Percentiles rank a stretch among this genome's conserved stretches.
phyloP scores from a whole-genome alignment of 345 rosid species.

The Viola odorata region DNA sequence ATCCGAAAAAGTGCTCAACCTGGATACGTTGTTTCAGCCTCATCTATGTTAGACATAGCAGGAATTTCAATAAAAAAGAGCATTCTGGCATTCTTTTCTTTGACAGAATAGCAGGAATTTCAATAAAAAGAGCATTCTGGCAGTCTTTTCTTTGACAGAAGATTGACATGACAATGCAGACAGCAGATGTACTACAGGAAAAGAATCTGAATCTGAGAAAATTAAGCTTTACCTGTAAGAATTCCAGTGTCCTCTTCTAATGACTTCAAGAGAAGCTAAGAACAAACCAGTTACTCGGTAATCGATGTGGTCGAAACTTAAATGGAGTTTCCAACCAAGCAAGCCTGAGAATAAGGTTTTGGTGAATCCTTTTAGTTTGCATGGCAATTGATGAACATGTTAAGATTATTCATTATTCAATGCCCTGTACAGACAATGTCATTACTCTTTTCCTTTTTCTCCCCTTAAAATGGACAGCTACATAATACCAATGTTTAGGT shows the following conservation, averaged over 20 bases:
- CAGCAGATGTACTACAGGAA: background rate
- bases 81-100: too few relatives aligned
- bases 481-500: slow-evolving; percentile 32
- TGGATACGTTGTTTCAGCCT: too few relatives aligned
- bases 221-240: slow-evolving; percentile 77
- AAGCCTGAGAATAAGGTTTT: slow-evolving; percentile 81
- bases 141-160: background rate
- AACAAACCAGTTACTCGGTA: slow-evolving; percentile 74
- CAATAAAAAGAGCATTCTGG: too few relatives aligned
- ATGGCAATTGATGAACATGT: too few relatives aligned
- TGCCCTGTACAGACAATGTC: too few relatives aligned
- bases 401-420: too few relatives aligned
- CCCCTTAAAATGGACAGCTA: slow-evolving; percentile 19
- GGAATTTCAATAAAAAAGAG: too few relatives aligned
- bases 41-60: too few relatives aligned
- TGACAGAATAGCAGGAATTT: too few relatives aligned
- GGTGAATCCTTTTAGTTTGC: too few relatives aligned
- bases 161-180: background rate
- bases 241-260: slow-evolving; percentile 96
- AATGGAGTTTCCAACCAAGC: slow-evolving; percentile 91
- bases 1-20: too few relatives aligned
- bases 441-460: background rate
- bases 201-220: background rate
- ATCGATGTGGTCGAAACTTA: slow-evolving; percentile 71
- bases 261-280: slow-evolving; percentile 90